These are phyloP conservation scores for Amphibolis antarctica DNA, from an alignment of 106 monocot genomes.

Conservation along the genomic window DNA sequence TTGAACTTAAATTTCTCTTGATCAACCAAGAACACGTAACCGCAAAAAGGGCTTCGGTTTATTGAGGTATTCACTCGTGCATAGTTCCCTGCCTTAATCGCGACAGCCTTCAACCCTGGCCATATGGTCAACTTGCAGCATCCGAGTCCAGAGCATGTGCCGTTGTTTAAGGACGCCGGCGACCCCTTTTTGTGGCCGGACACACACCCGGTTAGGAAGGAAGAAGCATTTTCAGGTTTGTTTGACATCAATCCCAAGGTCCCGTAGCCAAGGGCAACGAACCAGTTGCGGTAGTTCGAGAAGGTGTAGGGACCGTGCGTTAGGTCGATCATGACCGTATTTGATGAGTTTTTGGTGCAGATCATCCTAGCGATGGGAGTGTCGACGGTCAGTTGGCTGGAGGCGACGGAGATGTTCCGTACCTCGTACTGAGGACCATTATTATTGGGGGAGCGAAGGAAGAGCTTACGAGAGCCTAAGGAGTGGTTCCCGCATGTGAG, in stretches of 20 bases:
- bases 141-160: slow-evolving; percentile 16
- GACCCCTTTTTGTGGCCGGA: slow-evolving; percentile 2
- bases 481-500: slow-evolving; percentile 33
- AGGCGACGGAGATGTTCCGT: too few species aligned
- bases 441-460: slow-evolving; percentile 14
- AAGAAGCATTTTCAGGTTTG: background rate
- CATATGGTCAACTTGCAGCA: slow-evolving; percentile 14
- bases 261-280: slow-evolving; percentile 44
- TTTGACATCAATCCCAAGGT: slow-evolving; percentile 31
- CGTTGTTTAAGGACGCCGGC: slow-evolving; percentile 9
- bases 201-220: background rate
- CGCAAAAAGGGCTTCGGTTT: slow-evolving; percentile 21
- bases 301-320: slow-evolving; percentile 19
- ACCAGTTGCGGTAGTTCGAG: slow-evolving; percentile 32
- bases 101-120: too few species aligned
- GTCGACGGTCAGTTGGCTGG: background rate
- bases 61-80: too few species aligned
- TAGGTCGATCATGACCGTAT: background rate
- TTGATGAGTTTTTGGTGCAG: too few species aligned
- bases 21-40: slow-evolving; percentile 14
- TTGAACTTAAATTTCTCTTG: slow-evolving; percentile 8
- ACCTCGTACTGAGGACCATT: too few species aligned
- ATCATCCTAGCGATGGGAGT: too few species aligned
- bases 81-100: too few species aligned
- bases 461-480: slow-evolving; percentile 15